Evolutionary conservation across 345 rosid genomes (phyloP).

Genomic region (Schrenkiella parvula): DNA sequence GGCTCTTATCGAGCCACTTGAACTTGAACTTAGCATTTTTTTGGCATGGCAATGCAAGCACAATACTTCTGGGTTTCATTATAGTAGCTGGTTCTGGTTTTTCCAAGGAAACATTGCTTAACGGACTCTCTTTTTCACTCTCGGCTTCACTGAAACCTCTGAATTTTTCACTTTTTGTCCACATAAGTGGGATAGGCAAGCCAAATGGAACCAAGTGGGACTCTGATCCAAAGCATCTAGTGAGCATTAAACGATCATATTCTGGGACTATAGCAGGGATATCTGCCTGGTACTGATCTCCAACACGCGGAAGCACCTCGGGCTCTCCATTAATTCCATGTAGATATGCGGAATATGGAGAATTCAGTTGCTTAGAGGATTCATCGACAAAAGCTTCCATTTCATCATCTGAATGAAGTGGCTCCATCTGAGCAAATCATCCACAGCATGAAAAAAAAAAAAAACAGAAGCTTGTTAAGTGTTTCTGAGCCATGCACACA

Average conservation of each 20-base stretch:
- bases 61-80: constrained; percentile 31
- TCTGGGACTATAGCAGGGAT: constrained; percentile 39
- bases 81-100: constrained; percentile 3
- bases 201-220: constrained; percentile 21
- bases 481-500: neutral
- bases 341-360: constrained; percentile 30
- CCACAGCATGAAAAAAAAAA: neutral
- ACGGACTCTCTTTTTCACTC: neutral
- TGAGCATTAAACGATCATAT: constrained; percentile 28
- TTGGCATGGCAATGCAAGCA: constrained; percentile 31
- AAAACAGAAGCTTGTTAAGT: neutral
- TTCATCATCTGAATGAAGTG: constrained; percentile 29
- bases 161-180: constrained; percentile 44
- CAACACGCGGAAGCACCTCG: constrained; percentile 48
- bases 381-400: constrained; percentile 38
- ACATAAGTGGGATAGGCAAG: constrained; percentile 50
- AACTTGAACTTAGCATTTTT: constrained; percentile 33
- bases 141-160: constrained; percentile 36
- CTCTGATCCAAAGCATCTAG: constrained; percentile 14
- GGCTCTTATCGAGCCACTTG: constrained; percentile 30
- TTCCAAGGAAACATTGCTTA: neutral
- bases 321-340: constrained; percentile 45
- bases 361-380: constrained; percentile 26
- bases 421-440: constrained; percentile 38
- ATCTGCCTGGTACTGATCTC: constrained; percentile 54